These are phyloP conservation scores for Entomortierella beljakovae DNA, from an alignment of 192 early-diverging fungal genomes.

Conservation along the genomic window DNA sequence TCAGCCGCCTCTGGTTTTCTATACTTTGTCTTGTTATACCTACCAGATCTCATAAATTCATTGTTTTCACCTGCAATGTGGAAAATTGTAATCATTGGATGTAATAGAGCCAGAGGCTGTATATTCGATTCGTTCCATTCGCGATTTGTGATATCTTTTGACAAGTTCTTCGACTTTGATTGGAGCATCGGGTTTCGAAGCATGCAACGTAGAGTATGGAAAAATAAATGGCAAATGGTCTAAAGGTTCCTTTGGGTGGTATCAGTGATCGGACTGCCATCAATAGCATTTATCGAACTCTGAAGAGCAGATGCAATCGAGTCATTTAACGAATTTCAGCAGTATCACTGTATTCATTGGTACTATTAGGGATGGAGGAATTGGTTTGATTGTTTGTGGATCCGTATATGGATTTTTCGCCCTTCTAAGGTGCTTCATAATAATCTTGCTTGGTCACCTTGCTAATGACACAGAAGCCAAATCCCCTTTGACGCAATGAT, in stretches of 20 bases:
- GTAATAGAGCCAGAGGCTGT: neutral
- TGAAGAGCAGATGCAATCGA: neutral
- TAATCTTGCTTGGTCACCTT: slow-evolving; percentile 12
- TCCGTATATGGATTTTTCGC: slow-evolving; percentile 11
- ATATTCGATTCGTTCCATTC: slow-evolving; percentile 11
- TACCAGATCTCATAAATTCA: neutral
- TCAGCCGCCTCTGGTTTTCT: too few relatives aligned
- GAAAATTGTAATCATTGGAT: slow-evolving; percentile 9
- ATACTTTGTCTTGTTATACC: too few relatives aligned
- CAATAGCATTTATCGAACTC: neutral
- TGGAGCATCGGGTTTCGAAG: slow-evolving; percentile 3
- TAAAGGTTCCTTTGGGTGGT: neutral
- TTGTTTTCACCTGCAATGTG: slow-evolving; percentile 2
- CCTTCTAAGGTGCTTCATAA: slow-evolving; percentile 17
- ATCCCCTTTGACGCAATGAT: slow-evolving; percentile 22
- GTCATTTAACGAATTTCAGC: neutral
- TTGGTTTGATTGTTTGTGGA: slow-evolving; percentile 4
- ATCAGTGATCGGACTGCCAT: too few relatives aligned
- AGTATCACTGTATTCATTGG: neutral
- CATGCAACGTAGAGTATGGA: slow-evolving; percentile 19
- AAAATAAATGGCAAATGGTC: slow-evolving; percentile 12
- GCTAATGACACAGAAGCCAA: slow-evolving; percentile 19
- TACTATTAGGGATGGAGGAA: slow-evolving; percentile 12
- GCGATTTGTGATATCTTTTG: slow-evolving; percentile 1
- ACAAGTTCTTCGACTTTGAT: slow-evolving; percentile 2